Base-by-base conservation (phyloP, 805 yeast species). In the Saccharomycopsis capsularis region DNA sequence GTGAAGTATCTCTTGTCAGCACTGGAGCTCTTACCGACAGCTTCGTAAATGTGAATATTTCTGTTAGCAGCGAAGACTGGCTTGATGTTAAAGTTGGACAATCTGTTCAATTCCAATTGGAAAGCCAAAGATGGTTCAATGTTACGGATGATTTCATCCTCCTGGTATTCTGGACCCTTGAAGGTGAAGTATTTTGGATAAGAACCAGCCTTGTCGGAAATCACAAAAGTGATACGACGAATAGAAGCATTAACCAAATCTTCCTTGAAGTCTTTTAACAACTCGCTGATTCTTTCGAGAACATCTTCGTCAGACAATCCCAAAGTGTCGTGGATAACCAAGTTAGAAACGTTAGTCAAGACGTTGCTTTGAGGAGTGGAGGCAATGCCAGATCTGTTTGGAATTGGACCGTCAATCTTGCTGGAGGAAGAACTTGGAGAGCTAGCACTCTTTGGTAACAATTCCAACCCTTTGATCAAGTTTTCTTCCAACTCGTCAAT, bases 61-160 rank as follows among this genome's bases (percentile, higher is more conserved):
- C 98, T 82, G 75, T 93, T 93, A 67, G 90, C 97, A 51, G 96
- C 86, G 72, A 86, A 85, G 48, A 91, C 86, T 46, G 96, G 98
- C 65, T 84, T 88, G 69, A 91, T 87, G 70, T 87, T 82, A 71
- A 93, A 93, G 73, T 93, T 95, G 40, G 95, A 87, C 68, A 93
- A 75, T 70, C 98, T 82, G 60, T 87, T 91, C 55, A 93, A 76
- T 70, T 93, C 99, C 58, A 93, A 77, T 73, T 93, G 99, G 85
- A 81, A 93, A 46, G 99, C 98, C 60, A 91, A 75, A 38, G 98
- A 96, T 22, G 99, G 99, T 68, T 93, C 98, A 59, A 93, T 89
- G 65, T 93, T 97, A 73, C 99, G 89, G 65, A 93, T 85, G 19
- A 90, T 90, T 68, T 82, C 80, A 70, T 93, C 95, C 70, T 93